Evolutionary conservation across 345 rosid genomes (phyloP).

Genomic region (Geranium brycei): DNA sequence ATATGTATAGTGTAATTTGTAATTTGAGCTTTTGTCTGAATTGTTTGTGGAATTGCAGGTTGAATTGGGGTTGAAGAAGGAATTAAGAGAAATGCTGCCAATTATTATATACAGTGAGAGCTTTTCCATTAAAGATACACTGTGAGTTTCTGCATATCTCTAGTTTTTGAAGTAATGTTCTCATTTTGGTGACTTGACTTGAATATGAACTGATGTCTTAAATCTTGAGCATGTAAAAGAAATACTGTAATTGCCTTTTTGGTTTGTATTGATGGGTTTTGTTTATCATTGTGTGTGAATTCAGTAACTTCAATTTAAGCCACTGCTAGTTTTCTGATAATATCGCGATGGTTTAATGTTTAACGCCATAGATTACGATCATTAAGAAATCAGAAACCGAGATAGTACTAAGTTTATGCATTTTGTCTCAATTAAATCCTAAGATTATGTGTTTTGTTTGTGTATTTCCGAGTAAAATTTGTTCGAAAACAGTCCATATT

Average conservation of each 20-base stretch:
- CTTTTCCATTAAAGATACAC: conserved; percentile 62
- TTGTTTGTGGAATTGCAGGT: conserved; percentile 22
- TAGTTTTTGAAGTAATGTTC: too few relatives aligned
- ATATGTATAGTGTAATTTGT: background rate
- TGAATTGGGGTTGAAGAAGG: conserved; percentile 71
- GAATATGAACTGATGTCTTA: too few relatives aligned
- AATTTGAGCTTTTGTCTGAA: background rate
- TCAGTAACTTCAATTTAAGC: background rate
- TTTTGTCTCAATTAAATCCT: too few relatives aligned
- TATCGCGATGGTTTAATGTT: background rate
- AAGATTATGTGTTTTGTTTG: too few relatives aligned
- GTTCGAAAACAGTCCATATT: too few relatives aligned
- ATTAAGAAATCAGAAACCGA: too few relatives aligned
- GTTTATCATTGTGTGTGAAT: background rate
- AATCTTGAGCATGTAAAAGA: too few relatives aligned
- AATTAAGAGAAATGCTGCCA: conserved; percentile 87
- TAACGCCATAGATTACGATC: background rate
- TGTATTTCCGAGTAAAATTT: too few relatives aligned
- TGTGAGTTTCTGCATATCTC: conserved; percentile 28
- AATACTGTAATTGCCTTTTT: background rate
- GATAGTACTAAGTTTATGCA: too few relatives aligned
- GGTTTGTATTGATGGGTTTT: background rate
- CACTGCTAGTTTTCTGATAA: background rate
- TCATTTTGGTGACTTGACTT: too few relatives aligned
- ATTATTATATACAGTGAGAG: conserved; percentile 63